Base-by-base conservation (phyloP, 2,329 filamentous ascomycete genomes). In the Berkeleyomyces basicola region DNA sequence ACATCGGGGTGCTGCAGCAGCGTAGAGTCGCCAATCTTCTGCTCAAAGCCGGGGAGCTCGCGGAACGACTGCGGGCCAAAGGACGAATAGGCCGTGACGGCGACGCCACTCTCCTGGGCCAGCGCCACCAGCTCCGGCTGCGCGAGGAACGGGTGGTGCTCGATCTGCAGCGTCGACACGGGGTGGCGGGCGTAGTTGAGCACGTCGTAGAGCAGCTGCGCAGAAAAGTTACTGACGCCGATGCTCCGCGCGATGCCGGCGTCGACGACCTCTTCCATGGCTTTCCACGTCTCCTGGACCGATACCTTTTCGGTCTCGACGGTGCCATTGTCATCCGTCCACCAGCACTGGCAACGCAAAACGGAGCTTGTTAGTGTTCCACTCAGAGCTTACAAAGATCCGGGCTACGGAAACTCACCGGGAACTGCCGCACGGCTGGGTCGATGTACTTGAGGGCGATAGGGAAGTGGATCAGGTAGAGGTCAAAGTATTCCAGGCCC, bases 401-500 rank as follows among this genome's bases (percentile, higher is more conserved):
- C 31, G 23, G 14, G 23, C 42, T 31, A 23, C 55, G n/a, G 10
- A 37, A 75, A 69, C 84, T 72, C 82, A 82, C 73, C 79, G 88
- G 88, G 31, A 88, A 88, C 78, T 92, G 91, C 71, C 86, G 84
- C 64, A 85, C 84, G 14, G 78, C 76, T 46, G 89, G 90, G 76
- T 90, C 87, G 69, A 95, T 86, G 74, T 88, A 95, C 77, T 90
- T 87, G 69, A 95, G 80, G 47, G 90, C 82, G 67, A 93, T 83
- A 67, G 90, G 90, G 81, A 93, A 95, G 79, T 95, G 90, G 70
- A 95, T 84, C 69, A 92, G 79, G 82, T 85, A 95, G 67, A 95
- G 82, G 73, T 95, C 90, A 73, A 95, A 91, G 79, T 95, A 95
- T 70, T 91, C 89, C 65, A 95, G 73, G 66, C 86, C 85, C 84